Evolutionary conservation across 139 green algal genomes (phyloP).

Genomic region (Micromonas pusilla): DNA sequence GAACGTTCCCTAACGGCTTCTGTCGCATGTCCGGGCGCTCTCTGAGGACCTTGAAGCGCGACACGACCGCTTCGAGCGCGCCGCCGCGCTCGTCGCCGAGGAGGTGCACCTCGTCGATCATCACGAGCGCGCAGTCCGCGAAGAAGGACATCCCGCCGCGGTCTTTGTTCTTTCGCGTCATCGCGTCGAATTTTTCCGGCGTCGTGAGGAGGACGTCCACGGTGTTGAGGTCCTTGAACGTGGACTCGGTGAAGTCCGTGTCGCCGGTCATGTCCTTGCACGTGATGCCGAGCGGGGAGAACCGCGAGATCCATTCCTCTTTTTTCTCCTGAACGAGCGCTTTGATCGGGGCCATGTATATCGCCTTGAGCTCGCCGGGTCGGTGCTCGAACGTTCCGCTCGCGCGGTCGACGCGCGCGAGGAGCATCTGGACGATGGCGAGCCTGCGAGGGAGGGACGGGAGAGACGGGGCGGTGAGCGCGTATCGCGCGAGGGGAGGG

Average conservation of each 20-base stretch:
- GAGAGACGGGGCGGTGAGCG: too few species aligned
- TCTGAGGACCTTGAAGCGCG: constrained; percentile 65
- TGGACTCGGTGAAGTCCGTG: constrained; percentile 41
- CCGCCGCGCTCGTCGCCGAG: constrained; percentile 66
- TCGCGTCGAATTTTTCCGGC: constrained; percentile 46
- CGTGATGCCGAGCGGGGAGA: constrained; percentile 43
- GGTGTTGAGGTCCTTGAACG: constrained; percentile 41
- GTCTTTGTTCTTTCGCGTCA: constrained; percentile 46
- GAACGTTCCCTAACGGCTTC: constrained; percentile 55
- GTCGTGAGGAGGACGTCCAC: constrained; percentile 43
- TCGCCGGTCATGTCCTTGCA: constrained; percentile 67
- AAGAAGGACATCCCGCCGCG: constrained; percentile 60
- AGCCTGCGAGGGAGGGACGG: neutral
- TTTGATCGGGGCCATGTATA: constrained; percentile 66
- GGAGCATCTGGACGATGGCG: neutral
- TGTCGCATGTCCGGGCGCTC: constrained; percentile 44
- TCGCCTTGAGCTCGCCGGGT: constrained; percentile 35
- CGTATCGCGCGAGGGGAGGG: constrained; percentile 27
- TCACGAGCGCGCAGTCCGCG: constrained; percentile 62
- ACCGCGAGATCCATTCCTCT: constrained; percentile 63
- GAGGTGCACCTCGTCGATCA: constrained; percentile 91
- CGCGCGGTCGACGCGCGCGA: constrained; percentile 16
- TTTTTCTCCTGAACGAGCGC: constrained; percentile 73
- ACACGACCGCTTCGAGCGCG: constrained; percentile 75
- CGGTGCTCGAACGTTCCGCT: neutral